Percentiles rank a stretch among this genome's conserved stretches.
phyloP scores from a whole-genome alignment of 2,329 filamentous ascomycete species.

The Colletotrichum lindemuthianum region DNA sequence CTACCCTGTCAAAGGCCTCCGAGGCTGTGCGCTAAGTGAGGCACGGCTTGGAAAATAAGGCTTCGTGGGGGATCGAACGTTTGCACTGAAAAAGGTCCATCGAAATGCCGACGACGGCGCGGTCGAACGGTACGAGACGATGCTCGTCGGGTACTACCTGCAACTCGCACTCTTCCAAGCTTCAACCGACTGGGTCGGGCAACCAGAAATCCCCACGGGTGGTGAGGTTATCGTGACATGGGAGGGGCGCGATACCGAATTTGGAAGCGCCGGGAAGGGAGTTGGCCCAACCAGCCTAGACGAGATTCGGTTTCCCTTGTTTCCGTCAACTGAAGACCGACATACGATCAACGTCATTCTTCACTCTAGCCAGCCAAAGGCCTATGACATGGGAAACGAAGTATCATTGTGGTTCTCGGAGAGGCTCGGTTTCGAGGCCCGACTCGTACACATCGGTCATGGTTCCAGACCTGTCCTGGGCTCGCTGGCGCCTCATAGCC shows the following conservation, averaged over 20 bases:
- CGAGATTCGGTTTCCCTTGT: conserved; percentile 3
- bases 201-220: not conserved
- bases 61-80: conserved; percentile 3
- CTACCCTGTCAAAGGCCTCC: conserved; percentile 9
- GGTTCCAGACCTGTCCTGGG: conserved; percentile 71
- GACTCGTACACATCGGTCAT: conserved; percentile 72
- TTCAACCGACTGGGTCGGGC: not conserved
- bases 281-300: not conserved
- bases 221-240: conserved; percentile 1
- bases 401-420: conserved; percentile 74
- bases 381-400: conserved; percentile 69
- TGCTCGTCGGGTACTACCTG: conserved; percentile 4
- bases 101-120: not conserved
- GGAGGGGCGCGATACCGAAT: conserved; percentile 1
- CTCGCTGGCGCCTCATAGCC: conserved; percentile 52
- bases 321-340: conserved; percentile 43
- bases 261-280: not conserved
- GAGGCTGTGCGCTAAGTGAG: not conserved
- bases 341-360: conserved; percentile 63
- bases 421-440: conserved; percentile 69
- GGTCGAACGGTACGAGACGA: not conserved
- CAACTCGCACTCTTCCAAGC: conserved; percentile 12
- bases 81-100: not conserved
- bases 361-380: conserved; percentile 66
- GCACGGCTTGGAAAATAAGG: conserved; percentile 6